Evolutionary conservation across 441 rosid species (phyloP), one percentile per base, ranked within the genome.

Genomic region (Capsella rubella): DNA sequence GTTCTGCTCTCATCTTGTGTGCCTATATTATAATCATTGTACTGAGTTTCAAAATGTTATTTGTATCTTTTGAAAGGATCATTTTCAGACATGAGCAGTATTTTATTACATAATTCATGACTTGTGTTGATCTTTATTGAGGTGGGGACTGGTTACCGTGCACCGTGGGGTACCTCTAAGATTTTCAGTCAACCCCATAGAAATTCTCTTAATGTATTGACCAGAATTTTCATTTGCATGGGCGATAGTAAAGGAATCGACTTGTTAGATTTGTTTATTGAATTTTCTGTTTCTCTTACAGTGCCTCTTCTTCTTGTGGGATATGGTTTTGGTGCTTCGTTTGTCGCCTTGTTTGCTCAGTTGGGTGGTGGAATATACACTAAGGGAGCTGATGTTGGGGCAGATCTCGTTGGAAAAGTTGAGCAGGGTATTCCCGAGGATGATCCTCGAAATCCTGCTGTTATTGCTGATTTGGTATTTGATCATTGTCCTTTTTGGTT

Each of bases 341-440:
- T 95, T 84, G 99, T 95, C 74, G 99, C 99, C 46, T 87, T 95
- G 56, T 95, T 95, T 81, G 99, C 99, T 82, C 99, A 95, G 86
- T 82, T 95, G 83, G 99, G 99, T 80, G 99, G 99, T 82, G 98
- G 99, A 75, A 95, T 95, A 85, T 93, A 79, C 71, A 95, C 98
- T 46, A 95, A 95, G 84, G 99, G 98, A 51, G 99, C 99, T 86
- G 99, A 95, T 85, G 99, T 95, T 61, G 99, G 99, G 65, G 99
- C 99, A 71, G 99, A 95, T 79, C 95, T 95, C 27, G 98, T 95
- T 64, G 99, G 99, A 72, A 95, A 93, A 93, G 95, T 95, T 43
- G 99, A 95, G 82, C 97, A 93, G 85, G 99, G 98, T 64, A 95
- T 95, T 79, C 99, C 98, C 7, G 98, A 93, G 84, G 99, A 95